phyloP scores from a whole-genome alignment of 371 early-diverging fungal species.

The Syncephalis plumigaleata region DNA sequence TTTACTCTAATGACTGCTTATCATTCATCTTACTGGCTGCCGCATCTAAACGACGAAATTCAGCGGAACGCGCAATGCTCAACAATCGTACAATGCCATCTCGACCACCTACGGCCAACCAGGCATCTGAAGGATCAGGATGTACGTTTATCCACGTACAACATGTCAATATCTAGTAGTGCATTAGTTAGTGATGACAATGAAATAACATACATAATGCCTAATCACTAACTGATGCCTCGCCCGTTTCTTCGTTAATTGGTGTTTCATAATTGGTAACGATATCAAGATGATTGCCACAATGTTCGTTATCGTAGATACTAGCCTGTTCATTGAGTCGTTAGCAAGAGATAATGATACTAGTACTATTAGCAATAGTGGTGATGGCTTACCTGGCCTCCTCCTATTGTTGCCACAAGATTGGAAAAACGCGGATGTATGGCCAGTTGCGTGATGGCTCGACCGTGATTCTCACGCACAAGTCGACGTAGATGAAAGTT shows the following conservation, averaged over 20 bases:
- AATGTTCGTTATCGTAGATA: constrained; percentile 81
- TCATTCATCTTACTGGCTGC: no score
- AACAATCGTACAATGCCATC: not conserved
- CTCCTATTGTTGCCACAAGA: constrained; percentile 5
- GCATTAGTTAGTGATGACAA: no score
- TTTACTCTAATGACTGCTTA: no score
- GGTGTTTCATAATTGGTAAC: constrained; percentile 49
- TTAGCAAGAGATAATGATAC: not conserved
- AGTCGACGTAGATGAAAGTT: constrained; percentile 63
- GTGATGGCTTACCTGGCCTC: not conserved
- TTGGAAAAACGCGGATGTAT: constrained; percentile 47
- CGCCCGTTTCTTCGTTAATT: no score
- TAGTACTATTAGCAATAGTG: no score
- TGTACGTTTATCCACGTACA: no score
- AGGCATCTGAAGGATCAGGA: not conserved
- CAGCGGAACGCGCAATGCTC: not conserved
- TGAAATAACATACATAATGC: no score
- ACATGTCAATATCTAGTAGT: not conserved
- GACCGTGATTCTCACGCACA: constrained; percentile 71
- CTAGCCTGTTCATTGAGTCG: constrained; percentile 29
- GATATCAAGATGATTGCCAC: constrained; percentile 79
- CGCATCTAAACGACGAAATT: not conserved
- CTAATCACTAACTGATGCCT: no score
- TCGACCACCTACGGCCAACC: not conserved
- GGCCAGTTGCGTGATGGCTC: constrained; percentile 44